Evolutionary conservation across 495 filamentous ascomycete genomes (phyloP).

Genomic region (Aspergillus cavernicola): DNA sequence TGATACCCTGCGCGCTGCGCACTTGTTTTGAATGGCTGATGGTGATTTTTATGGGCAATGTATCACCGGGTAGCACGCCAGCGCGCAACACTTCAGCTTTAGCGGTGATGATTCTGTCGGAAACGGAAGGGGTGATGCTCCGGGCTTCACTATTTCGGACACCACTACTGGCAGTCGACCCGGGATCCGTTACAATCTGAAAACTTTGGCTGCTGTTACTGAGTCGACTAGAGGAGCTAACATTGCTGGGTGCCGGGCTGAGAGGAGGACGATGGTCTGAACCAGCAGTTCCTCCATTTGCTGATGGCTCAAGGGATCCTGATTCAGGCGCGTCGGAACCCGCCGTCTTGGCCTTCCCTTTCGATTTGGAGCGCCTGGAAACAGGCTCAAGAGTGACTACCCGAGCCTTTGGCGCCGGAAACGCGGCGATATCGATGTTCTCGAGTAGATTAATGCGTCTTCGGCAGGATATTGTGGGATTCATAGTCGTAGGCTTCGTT

Average conservation of each 20-base stretch:
- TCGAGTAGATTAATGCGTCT: constrained; percentile 76
- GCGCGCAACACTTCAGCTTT: constrained; percentile 79
- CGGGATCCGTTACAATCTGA: constrained; percentile 36
- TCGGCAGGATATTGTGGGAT: constrained; percentile 73
- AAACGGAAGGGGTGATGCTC: constrained; percentile 38
- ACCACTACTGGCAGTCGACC: constrained; percentile 35
- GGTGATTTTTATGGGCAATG: constrained; percentile 70
- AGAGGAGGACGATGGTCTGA: constrained; percentile 39
- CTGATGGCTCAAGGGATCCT: constrained; percentile 31
- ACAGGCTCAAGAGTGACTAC: constrained; percentile 79
- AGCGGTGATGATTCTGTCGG: constrained; percentile 73
- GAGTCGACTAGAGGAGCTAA: constrained; percentile 58
- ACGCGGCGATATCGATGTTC: constrained; percentile 58
- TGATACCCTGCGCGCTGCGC: constrained; percentile 86
- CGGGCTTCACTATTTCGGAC: constrained; percentile 41
- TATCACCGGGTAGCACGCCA: constrained; percentile 84
- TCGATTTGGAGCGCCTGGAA: constrained; percentile 51
- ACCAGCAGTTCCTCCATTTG: constrained; percentile 22
- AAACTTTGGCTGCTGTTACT: constrained; percentile 59
- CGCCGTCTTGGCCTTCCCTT: constrained; percentile 33
- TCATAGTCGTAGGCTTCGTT: constrained; percentile 84
- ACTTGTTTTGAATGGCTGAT: constrained; percentile 84
- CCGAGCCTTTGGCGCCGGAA: constrained; percentile 59
- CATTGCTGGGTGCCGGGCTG: constrained; percentile 59
- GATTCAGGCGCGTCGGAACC: constrained; percentile 36